Base-by-base conservation (phyloP, 495 filamentous ascomycete genomes). In the Entonaema liquescens region DNA sequence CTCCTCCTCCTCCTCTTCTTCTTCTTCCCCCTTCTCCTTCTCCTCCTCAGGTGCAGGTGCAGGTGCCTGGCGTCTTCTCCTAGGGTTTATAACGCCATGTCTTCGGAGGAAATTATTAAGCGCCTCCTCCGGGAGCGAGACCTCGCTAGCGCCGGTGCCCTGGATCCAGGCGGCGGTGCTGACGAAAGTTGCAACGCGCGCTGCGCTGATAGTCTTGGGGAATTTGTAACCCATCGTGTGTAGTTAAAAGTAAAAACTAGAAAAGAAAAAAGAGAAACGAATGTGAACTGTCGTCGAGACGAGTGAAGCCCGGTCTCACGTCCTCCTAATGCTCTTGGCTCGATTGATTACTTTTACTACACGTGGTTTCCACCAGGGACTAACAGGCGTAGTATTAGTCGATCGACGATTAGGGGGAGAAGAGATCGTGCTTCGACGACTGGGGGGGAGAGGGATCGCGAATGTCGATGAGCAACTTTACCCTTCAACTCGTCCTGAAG, bases 131-230 rank as follows among this genome's bases (percentile, higher is more conserved):
- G 71, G 71, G 19, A 74, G 23, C 26, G 57, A 70, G 52, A 56
- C 71, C 44, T 65, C 62, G 47, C 59, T 67, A 2, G 67, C 71
- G 59, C 62, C 42, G 19, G 58, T 40, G 53, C 71, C 66, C 31
- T 74, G 71, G 31, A 74, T 70, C 71, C 71, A 74, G 15, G 71
- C 71, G 28, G 71, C 71, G 15, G 71, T 74, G 54, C 67, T 74
- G 57, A 74, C 67, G 62, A 74, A 74, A 12, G 67, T 67, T 21
- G 71, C 67, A 53, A 74, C 26, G 71, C 71, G 71, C 67, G 52
- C 71, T 67, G 71, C 71, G 71, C 62, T 70, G 58, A 74, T 74
- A 12, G 47, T 42, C 40, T 57, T 59, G 29, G 71, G 71, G 47
- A 74, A 74, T 3, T 35, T 62, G 59, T 66, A 70, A 11, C 61